phyloP scores from a whole-genome alignment of 164 flowering plant species.

The Stephania cephalantha region DNA sequence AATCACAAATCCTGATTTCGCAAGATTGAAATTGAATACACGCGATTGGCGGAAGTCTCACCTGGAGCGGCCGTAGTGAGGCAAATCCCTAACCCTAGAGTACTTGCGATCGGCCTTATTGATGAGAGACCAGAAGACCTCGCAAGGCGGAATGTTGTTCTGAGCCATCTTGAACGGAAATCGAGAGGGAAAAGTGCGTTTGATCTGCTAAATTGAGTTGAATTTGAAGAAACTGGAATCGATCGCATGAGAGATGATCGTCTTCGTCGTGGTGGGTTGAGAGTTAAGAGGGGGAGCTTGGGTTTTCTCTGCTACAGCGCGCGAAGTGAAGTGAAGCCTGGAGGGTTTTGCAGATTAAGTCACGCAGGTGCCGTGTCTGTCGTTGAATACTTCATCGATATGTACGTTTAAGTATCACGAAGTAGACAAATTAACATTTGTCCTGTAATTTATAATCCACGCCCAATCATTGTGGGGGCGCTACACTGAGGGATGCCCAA shows the following conservation, averaged over 20 bases:
- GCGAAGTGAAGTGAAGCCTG: not conserved
- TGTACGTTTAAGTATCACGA: too few species aligned
- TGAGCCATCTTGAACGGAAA: constrained; percentile 13
- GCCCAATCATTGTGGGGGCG: too few species aligned
- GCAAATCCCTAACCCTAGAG: constrained; percentile 79
- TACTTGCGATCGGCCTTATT: constrained; percentile 91
- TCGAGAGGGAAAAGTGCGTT: not conserved
- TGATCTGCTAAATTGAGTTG: not conserved
- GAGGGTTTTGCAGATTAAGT: too few species aligned
- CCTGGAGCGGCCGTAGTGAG: constrained; percentile 67
- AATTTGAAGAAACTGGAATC: not conserved
- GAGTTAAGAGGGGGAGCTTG: not conserved
- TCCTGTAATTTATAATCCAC: too few species aligned
- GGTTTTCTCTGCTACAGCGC: not conserved
- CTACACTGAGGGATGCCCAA: too few species aligned
- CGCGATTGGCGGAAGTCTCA: constrained; percentile 4
- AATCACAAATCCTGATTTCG: not conserved
- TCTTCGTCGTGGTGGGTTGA: too few species aligned
- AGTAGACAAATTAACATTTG: too few species aligned
- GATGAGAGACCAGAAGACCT: constrained; percentile 70
- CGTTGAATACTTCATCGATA: too few species aligned
- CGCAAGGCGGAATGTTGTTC: constrained; percentile 54
- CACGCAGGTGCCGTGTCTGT: too few species aligned
- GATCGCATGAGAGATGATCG: not conserved
- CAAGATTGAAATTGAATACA: not conserved